Evolutionary conservation across 2,329 filamentous ascomycete genomes (phyloP).

Genomic region (Achaetomium macrosporum): DNA sequence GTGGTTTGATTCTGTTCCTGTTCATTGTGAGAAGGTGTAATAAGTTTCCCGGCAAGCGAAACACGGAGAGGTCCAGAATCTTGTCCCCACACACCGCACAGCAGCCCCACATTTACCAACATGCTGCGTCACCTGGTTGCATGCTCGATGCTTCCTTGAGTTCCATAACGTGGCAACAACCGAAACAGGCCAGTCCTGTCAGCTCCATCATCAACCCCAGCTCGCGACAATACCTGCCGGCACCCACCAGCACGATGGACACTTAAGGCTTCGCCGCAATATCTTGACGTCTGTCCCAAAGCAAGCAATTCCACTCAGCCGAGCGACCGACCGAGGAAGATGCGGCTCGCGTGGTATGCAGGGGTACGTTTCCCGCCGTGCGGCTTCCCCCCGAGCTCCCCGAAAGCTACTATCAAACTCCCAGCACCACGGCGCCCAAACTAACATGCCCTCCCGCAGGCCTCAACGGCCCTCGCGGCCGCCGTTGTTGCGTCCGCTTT

Average conservation of each 20-base stretch:
- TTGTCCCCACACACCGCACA: background rate
- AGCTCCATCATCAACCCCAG: background rate
- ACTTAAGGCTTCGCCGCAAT: constrained; percentile 26
- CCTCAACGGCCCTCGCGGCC: constrained; percentile 76
- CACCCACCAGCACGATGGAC: constrained; percentile 31
- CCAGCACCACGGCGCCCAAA: background rate
- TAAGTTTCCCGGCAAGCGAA: no score
- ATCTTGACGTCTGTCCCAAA: constrained; percentile 3
- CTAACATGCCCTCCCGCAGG: constrained; percentile 39
- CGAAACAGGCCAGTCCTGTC: constrained; percentile 13
- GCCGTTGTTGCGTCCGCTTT: constrained; percentile 85
- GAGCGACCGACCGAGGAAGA: constrained; percentile 32
- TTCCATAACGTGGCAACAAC: constrained; percentile 32
- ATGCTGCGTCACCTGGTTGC: background rate
- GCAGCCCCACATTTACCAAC: background rate
- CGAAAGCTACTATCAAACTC: constrained; percentile 8
- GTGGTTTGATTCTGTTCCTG: no score
- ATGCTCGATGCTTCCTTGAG: background rate
- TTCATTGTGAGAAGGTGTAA: no score
- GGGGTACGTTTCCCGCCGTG: constrained; percentile 41
- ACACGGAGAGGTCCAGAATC: no score
- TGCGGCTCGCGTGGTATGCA: constrained; percentile 56
- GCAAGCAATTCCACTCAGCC: constrained; percentile 7
- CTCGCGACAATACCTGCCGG: constrained; percentile 4
- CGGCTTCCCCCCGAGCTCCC: constrained; percentile 13